Evolutionary conservation across 371 early-diverging fungal species (phyloP).

Genomic region (Mucor mucedo): DNA sequence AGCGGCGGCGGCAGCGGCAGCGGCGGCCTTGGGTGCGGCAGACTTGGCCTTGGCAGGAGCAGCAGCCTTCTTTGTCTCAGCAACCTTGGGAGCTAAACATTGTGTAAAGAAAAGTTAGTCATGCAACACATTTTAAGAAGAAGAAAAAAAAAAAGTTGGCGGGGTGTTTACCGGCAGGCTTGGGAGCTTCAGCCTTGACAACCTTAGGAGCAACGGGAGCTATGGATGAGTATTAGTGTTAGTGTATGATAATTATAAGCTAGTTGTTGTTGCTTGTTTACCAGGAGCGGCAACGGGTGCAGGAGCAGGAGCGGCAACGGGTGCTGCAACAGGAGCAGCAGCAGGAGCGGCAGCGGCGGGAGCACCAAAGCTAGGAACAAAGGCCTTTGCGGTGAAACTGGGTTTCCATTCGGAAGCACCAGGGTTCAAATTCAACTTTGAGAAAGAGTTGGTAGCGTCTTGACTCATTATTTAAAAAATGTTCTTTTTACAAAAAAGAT

Average conservation of each 20-base stretch:
- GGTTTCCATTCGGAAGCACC: constrained; percentile 46
- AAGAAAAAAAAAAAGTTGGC: neutral
- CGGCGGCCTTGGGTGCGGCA: constrained; percentile 4
- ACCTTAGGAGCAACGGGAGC: constrained; percentile 31
- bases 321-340: constrained; percentile 10
- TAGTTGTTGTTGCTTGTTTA: neutral
- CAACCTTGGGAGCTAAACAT: constrained; percentile 17
- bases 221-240: neutral
- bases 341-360: constrained; percentile 28
- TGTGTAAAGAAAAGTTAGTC: neutral
- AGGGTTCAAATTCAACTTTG: constrained; percentile 41
- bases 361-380: constrained; percentile 38
- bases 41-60: constrained; percentile 9
- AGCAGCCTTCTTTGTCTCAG: constrained; percentile 13
- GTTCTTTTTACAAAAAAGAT: neutral
- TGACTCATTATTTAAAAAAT: constrained; percentile 22
- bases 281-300: constrained; percentile 13
- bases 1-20: neutral
- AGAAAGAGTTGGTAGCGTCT: constrained; percentile 25
- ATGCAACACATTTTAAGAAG: neutral
- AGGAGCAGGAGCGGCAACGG: constrained; percentile 8
- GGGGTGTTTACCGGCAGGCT: constrained; percentile 24
- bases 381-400: constrained; percentile 37
- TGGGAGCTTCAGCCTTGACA: constrained; percentile 36
- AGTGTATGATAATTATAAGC: neutral